Base-by-base conservation (phyloP, 2,329 filamentous ascomycete genomes). In the Lachnellula hyalina region DNA sequence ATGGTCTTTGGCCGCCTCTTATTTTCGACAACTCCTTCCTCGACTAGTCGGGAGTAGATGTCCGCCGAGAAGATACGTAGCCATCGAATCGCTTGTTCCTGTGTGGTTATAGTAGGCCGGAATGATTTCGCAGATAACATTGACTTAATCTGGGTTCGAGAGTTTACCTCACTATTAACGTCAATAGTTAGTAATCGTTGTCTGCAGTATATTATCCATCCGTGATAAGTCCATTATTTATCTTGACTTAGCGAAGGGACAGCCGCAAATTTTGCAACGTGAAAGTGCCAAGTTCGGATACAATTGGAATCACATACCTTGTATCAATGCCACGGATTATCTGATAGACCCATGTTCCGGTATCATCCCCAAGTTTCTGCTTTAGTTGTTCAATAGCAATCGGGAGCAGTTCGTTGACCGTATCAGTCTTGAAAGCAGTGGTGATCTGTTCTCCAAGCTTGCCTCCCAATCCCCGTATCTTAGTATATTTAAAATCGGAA, bases 61-160 rank as follows among this genome's bases (percentile, higher is more conserved):
- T 99, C 94, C 1, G 90, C 89, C 4, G 82, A 85, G 69, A 97
- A 97, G 52, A 99, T 96, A 11, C 86, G 81, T 40, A 99, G 76
- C 94, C 94, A 99, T 57, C 85, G 85, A 23, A 82, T 76, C 1
- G 86, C 93, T 69, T 96, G 89, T 21, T 94, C 90, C 17, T 82
- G 74, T 2, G 79, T 86, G 62, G 84, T 88, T 68, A 97, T 93
- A 53, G 80, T 84, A 0, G 94, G 94, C 25, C 89, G 81, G 67
- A 99, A 99, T 0, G 91, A 95, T 69, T 99, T 99, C 19, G 94
- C 92, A 1, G 91, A 96, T 14, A 97, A 77, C 92, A 99, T 97
- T 15, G 89, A 94, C 70, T 97, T 96, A 75, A 96, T 96, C 66
- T 94, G 89, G 1, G 91, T 96, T 50, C 93, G 80, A 28, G 90